Evolutionary conservation across 257 asterid genomes (phyloP).

Genomic region (Ilex asprella): DNA sequence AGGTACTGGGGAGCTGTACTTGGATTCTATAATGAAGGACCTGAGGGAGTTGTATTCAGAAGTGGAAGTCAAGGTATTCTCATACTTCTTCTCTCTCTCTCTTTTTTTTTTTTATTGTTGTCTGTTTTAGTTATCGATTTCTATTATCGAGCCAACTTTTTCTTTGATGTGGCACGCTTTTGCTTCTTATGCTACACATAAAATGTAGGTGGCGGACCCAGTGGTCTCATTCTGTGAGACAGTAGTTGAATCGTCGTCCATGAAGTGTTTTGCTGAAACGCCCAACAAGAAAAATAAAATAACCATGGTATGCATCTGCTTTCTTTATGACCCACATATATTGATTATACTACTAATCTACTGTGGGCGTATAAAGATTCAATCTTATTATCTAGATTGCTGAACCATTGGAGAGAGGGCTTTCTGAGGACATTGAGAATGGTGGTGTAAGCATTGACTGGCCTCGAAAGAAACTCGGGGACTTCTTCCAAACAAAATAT

Average conservation of each 20-base stretch:
- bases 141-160: neutral
- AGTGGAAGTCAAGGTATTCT: conserved; percentile 93
- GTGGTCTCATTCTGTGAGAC: conserved; percentile 98
- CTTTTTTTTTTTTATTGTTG: neutral
- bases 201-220: conserved; percentile 88
- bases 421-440: conserved; percentile 94
- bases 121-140: neutral
- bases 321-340: neutral
- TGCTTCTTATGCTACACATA: conserved; percentile 5
- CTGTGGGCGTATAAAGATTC: neutral
- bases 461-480: conserved; percentile 88
- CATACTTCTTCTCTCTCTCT: neutral
- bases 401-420: conserved; percentile 97
- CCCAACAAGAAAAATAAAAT: conserved; percentile 95
- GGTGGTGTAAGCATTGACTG: conserved; percentile 86
- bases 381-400: conserved; percentile 56
- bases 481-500: conserved; percentile 83
- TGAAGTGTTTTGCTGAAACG: conserved; percentile 98
- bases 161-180: conserved; percentile 3
- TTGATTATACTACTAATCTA: neutral
- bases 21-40: conserved; percentile 97
- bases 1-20: conserved; percentile 91
- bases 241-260: conserved; percentile 92
- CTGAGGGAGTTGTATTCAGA: conserved; percentile 97
- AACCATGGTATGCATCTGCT: conserved; percentile 63